phyloP scores from a whole-genome alignment of 2,329 filamentous ascomycete species.

The Colletotrichum simmondsii region DNA sequence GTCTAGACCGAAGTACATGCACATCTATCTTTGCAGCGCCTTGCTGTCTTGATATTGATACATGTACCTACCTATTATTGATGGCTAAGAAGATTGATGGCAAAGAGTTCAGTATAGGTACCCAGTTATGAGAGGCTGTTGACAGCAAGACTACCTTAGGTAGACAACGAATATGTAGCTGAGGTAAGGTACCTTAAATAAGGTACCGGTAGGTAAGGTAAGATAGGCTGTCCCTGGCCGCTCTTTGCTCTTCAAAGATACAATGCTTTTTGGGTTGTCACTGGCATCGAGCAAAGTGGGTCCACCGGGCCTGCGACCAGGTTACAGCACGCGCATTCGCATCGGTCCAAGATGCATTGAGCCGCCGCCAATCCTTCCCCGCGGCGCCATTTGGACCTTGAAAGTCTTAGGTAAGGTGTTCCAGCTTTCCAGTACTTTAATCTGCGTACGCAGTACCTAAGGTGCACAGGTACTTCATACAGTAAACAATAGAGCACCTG shows the following conservation, averaged over 20 bases:
- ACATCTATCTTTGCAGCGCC: neutral
- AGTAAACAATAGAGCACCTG: neutral
- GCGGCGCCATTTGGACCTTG: neutral
- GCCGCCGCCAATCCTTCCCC: neutral
- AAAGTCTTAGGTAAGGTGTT: neutral
- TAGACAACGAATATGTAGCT: neutral
- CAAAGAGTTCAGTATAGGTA: neutral
- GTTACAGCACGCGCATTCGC: neutral
- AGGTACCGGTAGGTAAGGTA: neutral
- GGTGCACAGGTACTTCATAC: neutral
- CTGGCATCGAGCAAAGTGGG: neutral
- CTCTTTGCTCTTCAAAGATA: neutral
- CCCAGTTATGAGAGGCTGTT: neutral
- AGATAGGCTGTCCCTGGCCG: neutral
- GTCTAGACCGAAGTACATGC: neutral
- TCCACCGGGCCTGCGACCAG: neutral
- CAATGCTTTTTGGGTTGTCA: neutral
- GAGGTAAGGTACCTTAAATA: neutral
- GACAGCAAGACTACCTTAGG: neutral
- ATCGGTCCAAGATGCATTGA: neutral
- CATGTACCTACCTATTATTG: neutral
- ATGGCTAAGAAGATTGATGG: neutral
- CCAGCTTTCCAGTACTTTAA: neutral
- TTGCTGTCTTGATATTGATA: neutral
- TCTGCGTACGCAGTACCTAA: neutral